Evolutionary conservation across 176 grass and related monocot species (phyloP).

Genomic region (Raddia distichophylla): DNA sequence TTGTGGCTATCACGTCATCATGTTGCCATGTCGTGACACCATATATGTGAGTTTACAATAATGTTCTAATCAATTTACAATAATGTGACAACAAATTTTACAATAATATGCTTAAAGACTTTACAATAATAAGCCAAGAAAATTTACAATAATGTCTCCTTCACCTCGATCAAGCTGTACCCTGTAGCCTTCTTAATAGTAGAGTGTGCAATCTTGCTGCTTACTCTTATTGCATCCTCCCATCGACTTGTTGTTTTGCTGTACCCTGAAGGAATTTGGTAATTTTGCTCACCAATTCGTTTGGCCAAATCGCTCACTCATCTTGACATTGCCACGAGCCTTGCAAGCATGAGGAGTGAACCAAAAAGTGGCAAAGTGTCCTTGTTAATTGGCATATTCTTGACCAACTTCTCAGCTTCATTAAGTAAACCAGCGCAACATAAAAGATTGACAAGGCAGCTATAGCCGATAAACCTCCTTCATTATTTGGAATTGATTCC

Average conservation of each 20-base stretch:
- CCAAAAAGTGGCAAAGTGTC: constrained; percentile 56
- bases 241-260: constrained; percentile 58
- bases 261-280: constrained; percentile 50
- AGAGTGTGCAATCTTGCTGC: constrained; percentile 58
- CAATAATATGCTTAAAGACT: too few species aligned
- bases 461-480: constrained; percentile 54
- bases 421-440: constrained; percentile 61
- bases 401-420: constrained; percentile 65
- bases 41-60: too few species aligned
- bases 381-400: constrained; percentile 40
- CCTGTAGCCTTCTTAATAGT: constrained; percentile 70
- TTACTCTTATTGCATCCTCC: constrained; percentile 55
- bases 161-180: constrained; percentile 66
- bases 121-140: too few species aligned
- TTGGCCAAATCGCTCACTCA: constrained; percentile 56
- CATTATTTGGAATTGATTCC: constrained; percentile 49
- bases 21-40: too few species aligned
- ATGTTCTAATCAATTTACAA: too few species aligned
- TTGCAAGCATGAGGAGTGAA: constrained; percentile 63
- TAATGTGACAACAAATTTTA: too few species aligned
- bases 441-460: constrained; percentile 67
- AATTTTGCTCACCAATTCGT: constrained; percentile 44
- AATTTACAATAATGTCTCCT: too few species aligned
- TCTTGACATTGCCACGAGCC: constrained; percentile 55
- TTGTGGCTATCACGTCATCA: too few species aligned